Conservation (phyloP, 2,329 filamentous ascomycete genomes). For the Botrytis cinerea region DNA sequence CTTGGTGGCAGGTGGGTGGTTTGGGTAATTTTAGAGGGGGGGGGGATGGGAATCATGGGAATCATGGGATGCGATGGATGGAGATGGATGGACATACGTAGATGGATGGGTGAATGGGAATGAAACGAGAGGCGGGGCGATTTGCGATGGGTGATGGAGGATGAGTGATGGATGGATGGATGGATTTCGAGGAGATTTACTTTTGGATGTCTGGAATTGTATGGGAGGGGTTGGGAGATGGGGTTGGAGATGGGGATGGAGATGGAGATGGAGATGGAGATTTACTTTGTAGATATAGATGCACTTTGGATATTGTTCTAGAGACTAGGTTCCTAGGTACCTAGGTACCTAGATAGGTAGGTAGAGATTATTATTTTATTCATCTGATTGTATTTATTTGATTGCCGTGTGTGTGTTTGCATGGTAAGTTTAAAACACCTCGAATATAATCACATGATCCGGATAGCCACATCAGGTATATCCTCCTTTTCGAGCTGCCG, state of each 20-base stretch:
- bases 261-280: neutral
- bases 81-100: neutral
- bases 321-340: neutral
- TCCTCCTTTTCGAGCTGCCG: neutral
- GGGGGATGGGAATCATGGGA: neutral
- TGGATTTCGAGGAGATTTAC: neutral
- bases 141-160: neutral
- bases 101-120: neutral
- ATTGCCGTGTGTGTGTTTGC: neutral
- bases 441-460: neutral
- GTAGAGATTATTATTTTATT: neutral
- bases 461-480: neutral
- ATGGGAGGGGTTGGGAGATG: neutral
- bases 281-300: neutral
- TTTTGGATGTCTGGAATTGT: neutral
- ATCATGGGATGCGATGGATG: neutral
- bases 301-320: neutral
- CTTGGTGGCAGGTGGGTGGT: neutral
- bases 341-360: neutral
- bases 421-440: neutral
- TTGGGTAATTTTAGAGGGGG: too few relatives aligned
- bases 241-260: neutral
- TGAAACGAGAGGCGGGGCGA: neutral
- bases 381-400: neutral
- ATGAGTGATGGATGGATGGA: neutral